Evolutionary conservation across 2,329 filamentous ascomycete genomes (phyloP).

Genomic region (Neofusicoccum kwambonambiense): DNA sequence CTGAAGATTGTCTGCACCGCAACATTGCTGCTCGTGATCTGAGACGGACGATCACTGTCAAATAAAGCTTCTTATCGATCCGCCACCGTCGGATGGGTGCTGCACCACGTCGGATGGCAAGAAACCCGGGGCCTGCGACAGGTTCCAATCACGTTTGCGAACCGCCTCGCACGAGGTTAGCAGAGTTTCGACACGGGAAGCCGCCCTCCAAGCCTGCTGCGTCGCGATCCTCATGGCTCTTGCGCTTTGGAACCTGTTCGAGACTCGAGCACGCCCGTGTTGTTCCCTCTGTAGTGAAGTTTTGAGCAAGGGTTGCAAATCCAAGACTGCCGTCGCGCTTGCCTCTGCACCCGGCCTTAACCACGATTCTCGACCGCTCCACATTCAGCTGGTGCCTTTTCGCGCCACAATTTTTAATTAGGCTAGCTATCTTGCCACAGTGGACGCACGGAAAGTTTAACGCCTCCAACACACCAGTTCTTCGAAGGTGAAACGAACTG

Average conservation of each 20-base stretch:
- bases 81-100: neutral
- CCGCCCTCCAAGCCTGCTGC: neutral
- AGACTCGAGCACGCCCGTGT: neutral
- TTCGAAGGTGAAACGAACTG: neutral
- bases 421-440: neutral
- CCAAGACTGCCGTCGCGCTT: neutral
- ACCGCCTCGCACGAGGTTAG: neutral
- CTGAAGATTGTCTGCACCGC: neutral
- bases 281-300: neutral
- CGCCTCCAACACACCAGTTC: neutral
- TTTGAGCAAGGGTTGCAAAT: neutral
- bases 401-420: neutral
- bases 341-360: too few species aligned
- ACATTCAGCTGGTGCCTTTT: neutral
- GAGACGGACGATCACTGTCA: constrained; percentile 13
- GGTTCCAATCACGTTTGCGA: neutral
- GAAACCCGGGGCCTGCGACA: neutral
- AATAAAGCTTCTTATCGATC: constrained; percentile 7
- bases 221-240: neutral
- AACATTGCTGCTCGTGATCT: neutral
- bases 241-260: neutral
- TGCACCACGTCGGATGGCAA: constrained; percentile 1
- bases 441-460: neutral
- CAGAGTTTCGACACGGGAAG: neutral
- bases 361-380: neutral